Conservation (phyloP, 2,329 filamentous ascomycete genomes). For the Hyphodiscus sp. region DNA sequence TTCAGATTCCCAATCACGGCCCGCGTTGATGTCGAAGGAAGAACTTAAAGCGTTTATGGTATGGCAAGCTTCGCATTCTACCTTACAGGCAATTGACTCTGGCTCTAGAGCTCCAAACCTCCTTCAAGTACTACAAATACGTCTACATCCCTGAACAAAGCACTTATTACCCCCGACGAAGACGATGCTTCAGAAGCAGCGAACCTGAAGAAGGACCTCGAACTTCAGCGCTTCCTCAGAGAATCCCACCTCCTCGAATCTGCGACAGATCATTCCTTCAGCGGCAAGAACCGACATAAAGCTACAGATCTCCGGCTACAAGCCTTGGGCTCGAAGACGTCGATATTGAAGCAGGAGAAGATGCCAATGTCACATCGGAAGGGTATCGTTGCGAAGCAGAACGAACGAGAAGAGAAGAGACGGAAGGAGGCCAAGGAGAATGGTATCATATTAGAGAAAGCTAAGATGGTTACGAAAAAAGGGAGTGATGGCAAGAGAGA, state of each 20-base stretch:
- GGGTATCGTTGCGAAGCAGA: slow-evolving; percentile 69
- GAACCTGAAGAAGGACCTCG: slow-evolving; percentile 86
- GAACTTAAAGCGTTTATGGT: slow-evolving; percentile 79
- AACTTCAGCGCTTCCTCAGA: slow-evolving; percentile 79
- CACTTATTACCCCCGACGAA: slow-evolving; percentile 28
- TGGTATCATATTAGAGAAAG: slow-evolving; percentile 76
- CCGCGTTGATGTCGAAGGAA: slow-evolving; percentile 50
- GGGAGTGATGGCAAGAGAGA: slow-evolving; percentile 39
- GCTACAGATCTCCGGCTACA: slow-evolving; percentile 80
- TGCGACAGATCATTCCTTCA: slow-evolving; percentile 40
- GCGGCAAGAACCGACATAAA: slow-evolving; percentile 69
- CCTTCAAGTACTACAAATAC: slow-evolving; percentile 19
- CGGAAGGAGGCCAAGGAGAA: slow-evolving; percentile 80
- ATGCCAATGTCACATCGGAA: slow-evolving; percentile 86
- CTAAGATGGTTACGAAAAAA: slow-evolving; percentile 31
- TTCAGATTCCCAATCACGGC: slow-evolving; percentile 23
- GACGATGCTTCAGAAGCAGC: slow-evolving; percentile 53
- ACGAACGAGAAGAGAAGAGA: slow-evolving; percentile 60
- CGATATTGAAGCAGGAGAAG: slow-evolving; percentile 69
- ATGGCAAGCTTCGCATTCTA: slow-evolving; percentile 7
- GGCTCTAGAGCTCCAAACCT: slow-evolving; percentile 25
- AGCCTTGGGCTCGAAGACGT: slow-evolving; percentile 69
- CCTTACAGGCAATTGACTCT: background rate
- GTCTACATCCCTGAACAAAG: slow-evolving; percentile 23
- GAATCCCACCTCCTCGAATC: slow-evolving; percentile 83